phyloP scores from a whole-genome alignment of 2,329 filamentous ascomycete genomes.

The Ophiocordyceps camponoti-saundersi region DNA sequence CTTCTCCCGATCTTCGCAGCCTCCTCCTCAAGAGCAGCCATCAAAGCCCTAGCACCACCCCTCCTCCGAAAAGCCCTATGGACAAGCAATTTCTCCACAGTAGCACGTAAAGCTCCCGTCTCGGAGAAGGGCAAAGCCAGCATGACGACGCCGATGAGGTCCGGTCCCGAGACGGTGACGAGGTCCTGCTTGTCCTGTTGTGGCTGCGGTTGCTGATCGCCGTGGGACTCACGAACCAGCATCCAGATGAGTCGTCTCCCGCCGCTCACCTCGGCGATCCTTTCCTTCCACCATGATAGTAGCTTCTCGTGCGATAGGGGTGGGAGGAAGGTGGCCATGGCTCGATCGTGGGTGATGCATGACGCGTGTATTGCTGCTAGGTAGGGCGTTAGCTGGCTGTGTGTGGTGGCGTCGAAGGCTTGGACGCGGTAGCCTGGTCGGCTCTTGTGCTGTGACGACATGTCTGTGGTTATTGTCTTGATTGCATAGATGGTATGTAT shows the following conservation, averaged over 20 bases:
- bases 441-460: no score
- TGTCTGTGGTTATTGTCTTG: no score
- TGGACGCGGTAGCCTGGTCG: slow-evolving; percentile 18
- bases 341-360: slow-evolving; percentile 40
- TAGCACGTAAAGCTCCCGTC: slow-evolving; percentile 36
- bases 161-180: slow-evolving; percentile 11
- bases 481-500: no score
- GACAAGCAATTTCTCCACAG: slow-evolving; percentile 41
- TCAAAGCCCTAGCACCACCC: slow-evolving; percentile 33
- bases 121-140: slow-evolving; percentile 32
- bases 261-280: slow-evolving; percentile 26
- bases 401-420: slow-evolving; percentile 24
- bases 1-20: slow-evolving; percentile 29
- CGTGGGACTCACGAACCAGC: slow-evolving; percentile 22
- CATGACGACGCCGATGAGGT: slow-evolving; percentile 39
- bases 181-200: not conserved
- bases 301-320: slow-evolving; percentile 39
- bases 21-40: slow-evolving; percentile 36
- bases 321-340: slow-evolving; percentile 41
- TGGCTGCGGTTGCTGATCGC: slow-evolving; percentile 5
- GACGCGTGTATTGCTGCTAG: slow-evolving; percentile 40
- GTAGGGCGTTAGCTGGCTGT: slow-evolving; percentile 35
- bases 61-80: slow-evolving; percentile 29
- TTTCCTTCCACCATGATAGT: slow-evolving; percentile 37
- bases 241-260: slow-evolving; percentile 35